These are phyloP conservation scores for Austroboletus rostrupii DNA, from an alignment of 1,284 basidiomycete species.

Conservation along the genomic window DNA sequence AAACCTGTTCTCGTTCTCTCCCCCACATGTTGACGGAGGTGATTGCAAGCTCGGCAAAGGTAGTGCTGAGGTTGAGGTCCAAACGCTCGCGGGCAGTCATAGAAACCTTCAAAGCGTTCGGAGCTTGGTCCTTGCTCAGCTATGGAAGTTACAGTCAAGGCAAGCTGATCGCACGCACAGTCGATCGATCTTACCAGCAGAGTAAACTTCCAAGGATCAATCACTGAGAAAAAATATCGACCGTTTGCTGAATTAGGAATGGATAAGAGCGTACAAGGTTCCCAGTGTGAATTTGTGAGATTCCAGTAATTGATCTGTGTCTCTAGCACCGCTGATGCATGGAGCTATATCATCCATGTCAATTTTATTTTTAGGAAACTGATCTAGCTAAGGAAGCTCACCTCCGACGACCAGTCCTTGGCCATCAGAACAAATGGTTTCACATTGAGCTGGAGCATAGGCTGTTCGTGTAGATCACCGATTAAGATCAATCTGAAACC, in stretches of 20 bases:
- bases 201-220: conserved; percentile 95
- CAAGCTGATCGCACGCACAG: not conserved
- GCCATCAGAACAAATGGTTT: conserved; percentile 83
- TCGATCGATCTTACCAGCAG: conserved; percentile 48
- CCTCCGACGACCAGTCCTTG: conserved; percentile 93
- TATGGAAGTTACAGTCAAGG: conserved; percentile 28
- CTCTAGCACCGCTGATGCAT: conserved; percentile 76
- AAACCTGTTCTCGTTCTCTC: conserved; percentile 68
- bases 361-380: conserved; percentile 2
- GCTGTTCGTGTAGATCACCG: conserved; percentile 93
- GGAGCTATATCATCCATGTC: conserved; percentile 50
- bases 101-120: conserved; percentile 57
- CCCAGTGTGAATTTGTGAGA: conserved; percentile 96
- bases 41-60: conserved; percentile 84
- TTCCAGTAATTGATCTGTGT: conserved; percentile 96
- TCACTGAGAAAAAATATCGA: conserved; percentile 47
- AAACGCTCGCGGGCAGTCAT: conserved; percentile 81
- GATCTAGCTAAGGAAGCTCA: conserved; percentile 32
- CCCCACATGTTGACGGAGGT: conserved; percentile 73
- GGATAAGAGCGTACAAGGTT: conserved; percentile 64
- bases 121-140: conserved; percentile 51
- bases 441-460: conserved; percentile 85
- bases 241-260: not conserved
- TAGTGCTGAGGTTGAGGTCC: conserved; percentile 90
- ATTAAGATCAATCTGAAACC: conserved; percentile 94